Percentiles rank a stretch among this genome's conserved stretches.
Conservation (phyloP, 1,139 yeast species). For the Diutina siamensis region DNA sequence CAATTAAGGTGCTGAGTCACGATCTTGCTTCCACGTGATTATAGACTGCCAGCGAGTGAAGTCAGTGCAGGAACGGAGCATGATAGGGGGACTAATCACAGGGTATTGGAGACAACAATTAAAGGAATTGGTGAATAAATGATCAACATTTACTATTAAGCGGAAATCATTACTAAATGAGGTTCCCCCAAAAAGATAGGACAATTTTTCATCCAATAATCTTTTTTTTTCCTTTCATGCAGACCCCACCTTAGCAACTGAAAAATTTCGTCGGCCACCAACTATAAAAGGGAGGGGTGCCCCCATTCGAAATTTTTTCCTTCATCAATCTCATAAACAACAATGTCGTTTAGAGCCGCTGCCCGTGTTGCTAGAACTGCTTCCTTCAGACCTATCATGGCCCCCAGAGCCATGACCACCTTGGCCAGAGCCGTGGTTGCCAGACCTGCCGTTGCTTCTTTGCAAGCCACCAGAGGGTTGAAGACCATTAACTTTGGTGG, state of each 20-base stretch:
- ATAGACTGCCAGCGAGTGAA: too few species aligned
- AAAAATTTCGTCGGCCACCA: background rate
- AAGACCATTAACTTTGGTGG: conserved; percentile 97
- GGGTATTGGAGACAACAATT: too few species aligned
- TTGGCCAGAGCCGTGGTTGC: conserved; percentile 18
- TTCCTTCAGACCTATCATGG: conserved; percentile 4
- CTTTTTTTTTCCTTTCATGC: too few species aligned
- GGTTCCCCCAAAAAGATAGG: background rate
- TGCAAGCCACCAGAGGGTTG: conserved; percentile 63
- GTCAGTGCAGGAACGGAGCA: too few species aligned
- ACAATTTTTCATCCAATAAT: background rate
- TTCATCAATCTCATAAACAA: background rate
- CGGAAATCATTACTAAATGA: too few species aligned
- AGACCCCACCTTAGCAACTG: background rate
- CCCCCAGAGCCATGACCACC: conserved; percentile 6
- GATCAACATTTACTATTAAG: too few species aligned
- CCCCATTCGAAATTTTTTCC: background rate
- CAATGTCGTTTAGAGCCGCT: conserved; percentile 6
- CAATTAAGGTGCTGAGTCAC: too few species aligned
- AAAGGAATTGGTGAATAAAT: too few species aligned
- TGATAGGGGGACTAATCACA: too few species aligned
- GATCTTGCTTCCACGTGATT: too few species aligned
- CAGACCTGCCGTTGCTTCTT: conserved; percentile 20
- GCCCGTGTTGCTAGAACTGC: conserved; percentile 6
- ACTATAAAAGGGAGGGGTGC: background rate